Evolutionary conservation across 1,284 basidiomycete genomes (phyloP), one percentile per base, ranked within the genome.

Genomic region (Sanghuangporus weigelae): DNA sequence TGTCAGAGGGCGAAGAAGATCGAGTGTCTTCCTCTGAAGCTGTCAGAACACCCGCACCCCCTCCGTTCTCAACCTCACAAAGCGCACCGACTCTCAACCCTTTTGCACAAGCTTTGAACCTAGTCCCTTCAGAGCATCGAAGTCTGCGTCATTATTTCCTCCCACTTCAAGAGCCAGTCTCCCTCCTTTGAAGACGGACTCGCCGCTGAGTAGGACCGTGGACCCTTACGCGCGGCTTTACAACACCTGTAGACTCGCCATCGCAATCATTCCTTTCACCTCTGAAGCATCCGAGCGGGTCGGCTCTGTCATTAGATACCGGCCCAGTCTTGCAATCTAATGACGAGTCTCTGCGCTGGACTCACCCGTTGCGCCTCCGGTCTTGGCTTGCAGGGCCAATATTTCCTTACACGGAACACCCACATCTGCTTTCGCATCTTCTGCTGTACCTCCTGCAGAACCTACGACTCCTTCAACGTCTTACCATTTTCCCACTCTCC

Each of bases 21-120:
- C 59, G 48, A 44, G 44, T 64, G 31, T 8, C 16, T 39, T 39
- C 35, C 50, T 59, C 57, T 39, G 62, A 63, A 60, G 66, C 53
- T 26, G 57, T 53, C 46, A 23, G 26, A 61, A 65, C 51, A 62
- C 63, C 57, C 57, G 65, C 21, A 64, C 59, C 58, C 5, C 60
- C 71, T 11, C 64, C 64, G 5, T 79, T 78, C 49, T 68, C 69
- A 5, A 71, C 67, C 36, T 62, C 64, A 1, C 46, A 63, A 55
- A 57, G 23, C 35, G 65, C 66, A 4, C 23, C 56, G 19, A 8
- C 66, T 4, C 63, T 67, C 23, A 67, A 67, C 76, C 26, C 78
- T 73, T 19, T 50, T 10, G 64, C 69, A 7, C 62, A 35, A 36
- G 59, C 14, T 67, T 67, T 42, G 55, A 46, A 23, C 63, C 69